Conservation (phyloP, 2,329 filamentous ascomycete genomes). For the Emergomyces orientalis region DNA sequence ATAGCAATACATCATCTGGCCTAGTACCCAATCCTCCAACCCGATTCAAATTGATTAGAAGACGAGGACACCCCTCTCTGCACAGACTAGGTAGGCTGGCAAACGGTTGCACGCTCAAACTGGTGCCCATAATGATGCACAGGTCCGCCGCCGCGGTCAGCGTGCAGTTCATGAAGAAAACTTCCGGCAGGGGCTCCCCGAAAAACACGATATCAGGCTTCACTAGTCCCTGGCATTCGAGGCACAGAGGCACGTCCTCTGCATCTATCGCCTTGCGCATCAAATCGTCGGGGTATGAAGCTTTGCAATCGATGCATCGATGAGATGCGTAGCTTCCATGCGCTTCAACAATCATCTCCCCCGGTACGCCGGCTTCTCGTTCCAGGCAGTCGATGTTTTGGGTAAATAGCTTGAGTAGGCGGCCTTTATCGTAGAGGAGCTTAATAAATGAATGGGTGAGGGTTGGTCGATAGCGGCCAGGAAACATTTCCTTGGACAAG, state of each 20-base stretch:
- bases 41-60: constrained; percentile 78
- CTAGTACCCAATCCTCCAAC: constrained; percentile 71
- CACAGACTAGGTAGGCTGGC: constrained; percentile 64
- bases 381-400: constrained; percentile 98
- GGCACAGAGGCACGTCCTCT: constrained; percentile 63
- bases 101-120: constrained; percentile 80
- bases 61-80: constrained; percentile 54
- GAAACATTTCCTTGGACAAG: constrained; percentile 83
- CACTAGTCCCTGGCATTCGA: constrained; percentile 64
- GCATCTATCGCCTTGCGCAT: constrained; percentile 62
- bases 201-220: constrained; percentile 97
- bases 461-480: constrained; percentile 79
- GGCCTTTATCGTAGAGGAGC: constrained; percentile 66
- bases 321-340: constrained; percentile 92
- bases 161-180: constrained; percentile 53
- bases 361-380: constrained; percentile 71
- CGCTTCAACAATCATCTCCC: constrained; percentile 76
- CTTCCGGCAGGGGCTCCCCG: constrained; percentile 60
- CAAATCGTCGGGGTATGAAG: constrained; percentile 57
- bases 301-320: constrained; percentile 80
- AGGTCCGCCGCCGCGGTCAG: constrained; percentile 60
- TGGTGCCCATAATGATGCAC: constrained; percentile 80
- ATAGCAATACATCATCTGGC: constrained; percentile 71
- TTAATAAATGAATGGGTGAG: constrained; percentile 82
- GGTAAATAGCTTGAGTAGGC: constrained; percentile 75